These are phyloP conservation scores for Fonsecaea erecta DNA, from an alignment of 2,329 filamentous ascomycete genomes.

Conservation along the genomic window DNA sequence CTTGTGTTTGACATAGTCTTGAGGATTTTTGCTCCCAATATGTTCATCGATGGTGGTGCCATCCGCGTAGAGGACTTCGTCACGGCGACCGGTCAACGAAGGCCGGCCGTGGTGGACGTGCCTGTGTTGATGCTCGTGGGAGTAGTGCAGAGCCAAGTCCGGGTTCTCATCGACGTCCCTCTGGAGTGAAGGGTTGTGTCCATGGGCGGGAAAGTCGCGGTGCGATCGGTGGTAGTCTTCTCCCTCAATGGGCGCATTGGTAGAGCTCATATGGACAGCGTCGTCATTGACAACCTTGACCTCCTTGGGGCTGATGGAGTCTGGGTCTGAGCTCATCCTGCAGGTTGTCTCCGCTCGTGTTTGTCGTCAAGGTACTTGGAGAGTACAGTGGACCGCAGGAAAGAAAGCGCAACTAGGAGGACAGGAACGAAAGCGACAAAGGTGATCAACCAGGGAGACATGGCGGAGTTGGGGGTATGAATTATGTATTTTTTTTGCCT, in stretches of 20 bases:
- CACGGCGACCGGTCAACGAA: constrained; percentile 45
- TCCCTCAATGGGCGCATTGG: constrained; percentile 19
- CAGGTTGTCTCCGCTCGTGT: constrained; percentile 24
- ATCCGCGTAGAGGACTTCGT: constrained; percentile 57
- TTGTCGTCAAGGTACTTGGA: constrained; percentile 37
- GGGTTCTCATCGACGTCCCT: constrained; percentile 35
- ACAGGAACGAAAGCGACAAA: constrained; percentile 32
- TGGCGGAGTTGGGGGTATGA: constrained; percentile 20
- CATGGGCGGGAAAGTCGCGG: constrained; percentile 35
- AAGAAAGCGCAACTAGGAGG: constrained; percentile 32
- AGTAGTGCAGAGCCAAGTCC: constrained; percentile 46
- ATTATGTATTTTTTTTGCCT: constrained; percentile 7
- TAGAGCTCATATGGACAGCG: constrained; percentile 1
- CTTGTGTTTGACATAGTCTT: constrained; percentile 50
- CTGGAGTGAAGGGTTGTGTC: constrained; percentile 36
- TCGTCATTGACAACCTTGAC: not conserved
- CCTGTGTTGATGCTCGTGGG: constrained; percentile 47
- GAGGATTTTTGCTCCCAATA: constrained; percentile 44
- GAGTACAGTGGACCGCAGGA: constrained; percentile 36
- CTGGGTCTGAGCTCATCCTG: constrained; percentile 25
- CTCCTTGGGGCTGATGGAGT: constrained; percentile 18
- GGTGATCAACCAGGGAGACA: constrained; percentile 35
- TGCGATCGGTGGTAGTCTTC: constrained; percentile 25
- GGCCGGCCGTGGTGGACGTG: constrained; percentile 47
- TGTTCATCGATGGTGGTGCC: constrained; percentile 49